Base-by-base conservation (phyloP, 2,329 filamentous ascomycete species). In the Fonsecaea multimorphosa region DNA sequence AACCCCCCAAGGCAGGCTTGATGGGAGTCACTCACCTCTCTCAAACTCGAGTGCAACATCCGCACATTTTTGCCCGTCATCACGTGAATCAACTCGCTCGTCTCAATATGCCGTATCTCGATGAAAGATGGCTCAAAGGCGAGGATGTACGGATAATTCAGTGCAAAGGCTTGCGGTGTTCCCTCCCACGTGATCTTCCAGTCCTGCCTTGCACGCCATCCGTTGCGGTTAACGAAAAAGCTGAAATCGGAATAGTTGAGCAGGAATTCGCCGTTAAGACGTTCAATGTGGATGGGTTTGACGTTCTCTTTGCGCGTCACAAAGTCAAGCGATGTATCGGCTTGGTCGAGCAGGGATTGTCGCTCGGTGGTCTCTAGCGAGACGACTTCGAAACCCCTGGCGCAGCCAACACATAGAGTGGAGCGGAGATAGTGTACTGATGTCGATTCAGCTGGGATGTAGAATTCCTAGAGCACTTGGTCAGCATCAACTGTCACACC, bases 181-280 rank as follows among this genome's bases (percentile, higher is more conserved):
- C 95, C 95, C 81, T 99, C 95, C 95, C 95, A 99, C 70, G 94
- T 91, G 75, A 99, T 97, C 73, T 91, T 89, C 95, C 95, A 99
- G 78, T 99, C 95, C 4, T 93, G 93, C 74, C 93, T 86, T 61
- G 94, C 94, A 69, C 95, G 89, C 95, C 95, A 99, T 40, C 95
- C 95, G 77, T 99, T 98, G 74, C 95, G 88, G 79, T 99, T 98
- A 76, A 99, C 95, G 75, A 98, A 99, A 86, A 99, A 99, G 12
- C 92, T 97, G 79, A 97, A 99, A 77, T 99, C 95, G 3, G 92
- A 95, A 81, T 99, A 99, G 79, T 97, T 98, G 70, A 99, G 88
- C 72, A 99, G 79, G 83, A 99, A 99, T 76, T 99, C 95, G 77
- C 94, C 93, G 72, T 96, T 96, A 76, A 98, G 89, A 53, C 95